Evolutionary conservation across 257 asterid genomes (phyloP), one percentile per base, ranked within the genome.

Genomic region (Thymus mandschuricus): DNA sequence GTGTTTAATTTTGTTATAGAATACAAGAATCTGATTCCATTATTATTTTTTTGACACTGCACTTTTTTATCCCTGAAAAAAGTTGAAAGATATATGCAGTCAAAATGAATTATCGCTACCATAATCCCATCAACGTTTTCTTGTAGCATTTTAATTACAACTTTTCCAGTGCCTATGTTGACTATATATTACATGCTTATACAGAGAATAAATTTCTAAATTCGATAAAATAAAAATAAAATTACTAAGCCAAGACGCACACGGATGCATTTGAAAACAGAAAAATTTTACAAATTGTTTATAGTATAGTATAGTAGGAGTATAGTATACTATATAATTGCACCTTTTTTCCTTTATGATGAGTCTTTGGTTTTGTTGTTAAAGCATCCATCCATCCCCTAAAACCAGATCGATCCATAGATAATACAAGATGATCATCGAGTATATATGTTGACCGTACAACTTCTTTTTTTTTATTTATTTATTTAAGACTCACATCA

Each of bases 1-100:
- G 21, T 46, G 27, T 13, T 1, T 4, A 15, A 15, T 52, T 29
- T 29, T 64, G 11, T 29, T 30, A 31, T 11, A 45, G 4, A 64
- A 46, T 64, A 12, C n/a, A 30, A 29, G 70, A 64, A 64, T 64
- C 70, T 0, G 44, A 46, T 64, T 64, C 57, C n/a, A 64, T 29
- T 45, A 10, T 28, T 38, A 64, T 29, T 45, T 28, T 28, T 38
- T 38, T 38, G 7, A 38, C 41, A 38, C 34, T 35, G 7, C 34
- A 13, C 6, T 12, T 51, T 60, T 10, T 41, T 10, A 41, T 41
- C 38, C 43, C 68, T 27, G 8, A n/a, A 27, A 43, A 45, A 9
- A 60, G 38, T 34, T 34, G 3, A 34, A 34, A 34, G 3, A 41
- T 41, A 5, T 41, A 15, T 11, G 40, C 43, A 27, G 49, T 43